Base-by-base conservation (phyloP, 192 early-diverging fungal species). In the Mortierella hygrophila region DNA sequence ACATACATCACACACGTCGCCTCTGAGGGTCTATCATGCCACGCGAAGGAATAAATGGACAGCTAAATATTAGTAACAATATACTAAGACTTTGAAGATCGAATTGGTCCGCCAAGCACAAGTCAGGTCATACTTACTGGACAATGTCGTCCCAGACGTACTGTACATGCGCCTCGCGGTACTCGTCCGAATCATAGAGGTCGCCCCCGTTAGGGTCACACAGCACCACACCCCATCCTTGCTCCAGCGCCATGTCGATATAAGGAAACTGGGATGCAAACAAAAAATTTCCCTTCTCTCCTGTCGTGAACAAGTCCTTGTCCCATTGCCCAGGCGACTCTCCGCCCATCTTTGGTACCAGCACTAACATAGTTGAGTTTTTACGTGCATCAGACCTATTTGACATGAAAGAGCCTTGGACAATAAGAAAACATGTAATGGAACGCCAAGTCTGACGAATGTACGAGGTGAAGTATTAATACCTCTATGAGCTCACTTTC, bases 1-100 rank as follows among this genome's bases (percentile, higher is more conserved):
- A 65, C 60, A 65, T 65, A 65, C 60, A 65, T 65, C 10, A 65
- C 60, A 35, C 60, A 65, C 29, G 60, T 65, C 60, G 60, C 60
- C 29, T 32, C 0, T 3, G 60, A 65, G 6, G 60, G 60, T 13
- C 60, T 65, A 32, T 52, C 49, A 57, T 9, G 21, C 4, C 55
- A 0, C 6, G n/a, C 3, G 29, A 11, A 32, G 11, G 60, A 65
- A 15, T 13, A 65, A 32, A 32, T 32, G 32, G 26, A 10, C 26
- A 65, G 29, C 8, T 29, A 65, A 32, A 4, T 15, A 15, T 65
- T 65, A 65, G 10, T 65, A 65, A 11, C n/a, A 11, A 32, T 2
- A 0, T 29, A 32, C 29, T 1, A 32, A 10, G 11, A 32, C 3
- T 26, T 32, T 65, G 60, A 9, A 29, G 60, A 65, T 15, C 26